These are phyloP conservation scores for Thraustochytrium sp. DNA, from an alignment of 352 stramenopile species.

Conservation along the genomic window DNA sequence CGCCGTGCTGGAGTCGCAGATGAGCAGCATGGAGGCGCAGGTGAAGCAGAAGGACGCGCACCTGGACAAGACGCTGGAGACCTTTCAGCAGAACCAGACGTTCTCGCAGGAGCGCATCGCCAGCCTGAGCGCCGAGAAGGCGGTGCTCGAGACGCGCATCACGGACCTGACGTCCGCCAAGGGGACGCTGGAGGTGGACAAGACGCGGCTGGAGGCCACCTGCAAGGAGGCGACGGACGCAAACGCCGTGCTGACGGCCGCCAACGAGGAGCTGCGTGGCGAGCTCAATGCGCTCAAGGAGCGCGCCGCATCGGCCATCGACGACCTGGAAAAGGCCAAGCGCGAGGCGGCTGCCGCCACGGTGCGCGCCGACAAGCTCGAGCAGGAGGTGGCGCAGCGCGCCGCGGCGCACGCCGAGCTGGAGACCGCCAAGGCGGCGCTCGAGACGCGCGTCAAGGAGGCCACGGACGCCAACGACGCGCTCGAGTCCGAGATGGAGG, in stretches of 20 bases:
- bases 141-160: slow-evolving; percentile 4
- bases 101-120: slow-evolving; percentile 38
- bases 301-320: background rate
- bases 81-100: slow-evolving; percentile 38
- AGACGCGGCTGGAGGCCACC: background rate
- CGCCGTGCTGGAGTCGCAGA: background rate
- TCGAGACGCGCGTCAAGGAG: background rate
- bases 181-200: slow-evolving; percentile 5
- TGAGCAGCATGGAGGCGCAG: slow-evolving; percentile 22
- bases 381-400: background rate
- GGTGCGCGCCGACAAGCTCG: slow-evolving; percentile 7
- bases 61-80: slow-evolving; percentile 22
- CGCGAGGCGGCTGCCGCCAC: slow-evolving; percentile 1
- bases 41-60: slow-evolving; percentile 10
- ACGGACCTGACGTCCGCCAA: background rate
- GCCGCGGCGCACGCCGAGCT: background rate
- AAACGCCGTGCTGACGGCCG: background rate
- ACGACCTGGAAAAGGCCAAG: background rate
- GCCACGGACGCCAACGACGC: background rate
- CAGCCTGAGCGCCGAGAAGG: slow-evolving; percentile 17
- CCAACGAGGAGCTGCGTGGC: background rate
- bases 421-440: background rate
- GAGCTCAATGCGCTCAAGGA: background rate
- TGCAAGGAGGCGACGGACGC: slow-evolving; percentile 23
- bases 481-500: slow-evolving; percentile 37